phyloP scores from a whole-genome alignment of 495 filamentous ascomycete genomes.

The Cercophora newfieldiana region DNA sequence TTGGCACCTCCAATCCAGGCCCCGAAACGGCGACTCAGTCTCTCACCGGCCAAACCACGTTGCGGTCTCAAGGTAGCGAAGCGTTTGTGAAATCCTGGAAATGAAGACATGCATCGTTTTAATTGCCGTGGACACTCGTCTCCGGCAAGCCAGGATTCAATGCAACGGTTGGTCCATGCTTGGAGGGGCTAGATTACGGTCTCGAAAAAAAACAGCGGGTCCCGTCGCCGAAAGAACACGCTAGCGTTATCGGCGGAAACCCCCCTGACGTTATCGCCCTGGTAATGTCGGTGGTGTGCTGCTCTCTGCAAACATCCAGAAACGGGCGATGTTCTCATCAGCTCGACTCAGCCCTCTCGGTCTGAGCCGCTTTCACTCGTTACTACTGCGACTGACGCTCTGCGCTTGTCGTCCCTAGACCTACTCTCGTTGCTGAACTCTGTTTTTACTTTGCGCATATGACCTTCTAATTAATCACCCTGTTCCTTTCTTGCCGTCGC shows the following conservation, averaged over 20 bases:
- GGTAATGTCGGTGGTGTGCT: not conserved
- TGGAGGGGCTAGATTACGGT: constrained; percentile 6
- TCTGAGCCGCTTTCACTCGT: constrained; percentile 30
- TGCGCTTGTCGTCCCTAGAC: constrained; percentile 16
- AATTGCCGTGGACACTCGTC: constrained; percentile 1
- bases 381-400: constrained; percentile 13
- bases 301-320: constrained; percentile 3
- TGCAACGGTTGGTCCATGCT: constrained; percentile 3
- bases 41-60: not conserved
- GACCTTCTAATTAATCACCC: constrained; percentile 18
- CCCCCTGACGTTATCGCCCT: constrained; percentile 8
- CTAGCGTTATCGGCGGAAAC: constrained; percentile 3
- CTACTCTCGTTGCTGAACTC: constrained; percentile 30
- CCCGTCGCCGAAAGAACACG: constrained; percentile 1
- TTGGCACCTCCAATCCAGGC: not conserved
- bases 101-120: not conserved
- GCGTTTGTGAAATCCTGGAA: not conserved
- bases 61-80: not conserved
- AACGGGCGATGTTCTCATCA: constrained; percentile 12
- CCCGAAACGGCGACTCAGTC: not conserved
- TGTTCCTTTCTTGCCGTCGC: constrained; percentile 11
- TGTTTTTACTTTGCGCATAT: constrained; percentile 16
- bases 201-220: not conserved
- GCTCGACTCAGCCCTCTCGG: constrained; percentile 31
- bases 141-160: constrained; percentile 2